Conservation (phyloP, 306 rosid genomes). For the Neltuma alba region DNA sequence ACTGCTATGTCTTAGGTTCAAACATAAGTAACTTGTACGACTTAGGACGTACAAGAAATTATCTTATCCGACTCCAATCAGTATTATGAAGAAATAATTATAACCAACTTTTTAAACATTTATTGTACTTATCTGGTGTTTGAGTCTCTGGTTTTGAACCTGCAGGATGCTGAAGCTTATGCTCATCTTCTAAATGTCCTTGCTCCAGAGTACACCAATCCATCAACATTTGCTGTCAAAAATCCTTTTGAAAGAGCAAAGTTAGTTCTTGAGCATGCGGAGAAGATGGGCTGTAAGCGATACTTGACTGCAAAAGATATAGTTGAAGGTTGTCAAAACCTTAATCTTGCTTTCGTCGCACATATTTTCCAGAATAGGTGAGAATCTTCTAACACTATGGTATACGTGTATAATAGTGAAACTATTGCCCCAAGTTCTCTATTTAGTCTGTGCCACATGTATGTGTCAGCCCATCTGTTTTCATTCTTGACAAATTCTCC, state of each 20-base stretch:
- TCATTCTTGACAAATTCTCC: neutral
- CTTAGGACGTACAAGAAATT: neutral
- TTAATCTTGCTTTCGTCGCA: conserved; percentile 96
- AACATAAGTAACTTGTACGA: neutral
- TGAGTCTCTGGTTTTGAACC: conserved; percentile 29
- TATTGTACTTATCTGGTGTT: conserved; percentile 7
- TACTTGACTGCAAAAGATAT: conserved; percentile 93
- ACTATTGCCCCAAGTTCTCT: neutral
- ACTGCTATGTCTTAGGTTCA: no score
- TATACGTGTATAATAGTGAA: neutral
- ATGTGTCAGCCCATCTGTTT: neutral
- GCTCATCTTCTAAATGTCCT: conserved; percentile 91
- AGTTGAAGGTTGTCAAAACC: conserved; percentile 97
- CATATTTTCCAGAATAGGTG: conserved; percentile 97
- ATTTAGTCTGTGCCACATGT: neutral
- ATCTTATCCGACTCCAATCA: neutral
- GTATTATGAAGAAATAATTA: neutral
- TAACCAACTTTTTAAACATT: conserved; percentile 4
- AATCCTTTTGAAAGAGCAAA: conserved; percentile 82
- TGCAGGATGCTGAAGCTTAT: conserved; percentile 96
- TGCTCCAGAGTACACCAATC: conserved; percentile 87
- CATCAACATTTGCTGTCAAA: conserved; percentile 71
- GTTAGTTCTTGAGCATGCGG: conserved; percentile 89
- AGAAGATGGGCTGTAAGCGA: conserved; percentile 95
- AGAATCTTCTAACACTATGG: conserved; percentile 27